Percentiles rank a stretch among this genome's conserved stretches.
phyloP scores from a whole-genome alignment of 768 basidiomycete species.

The Thelephora aurantiotincta region DNA sequence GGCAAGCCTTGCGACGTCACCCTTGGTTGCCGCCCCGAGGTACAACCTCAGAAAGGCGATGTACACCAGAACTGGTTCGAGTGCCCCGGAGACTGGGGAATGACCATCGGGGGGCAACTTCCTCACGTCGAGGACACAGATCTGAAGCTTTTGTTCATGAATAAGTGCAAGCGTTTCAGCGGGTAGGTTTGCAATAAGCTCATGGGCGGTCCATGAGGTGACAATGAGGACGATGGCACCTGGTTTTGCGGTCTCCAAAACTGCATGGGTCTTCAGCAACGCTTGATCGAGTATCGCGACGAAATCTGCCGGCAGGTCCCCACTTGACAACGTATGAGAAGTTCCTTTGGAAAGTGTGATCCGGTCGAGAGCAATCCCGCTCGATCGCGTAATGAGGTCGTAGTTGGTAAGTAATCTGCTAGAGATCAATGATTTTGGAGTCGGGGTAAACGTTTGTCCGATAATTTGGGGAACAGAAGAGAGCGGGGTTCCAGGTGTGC shows the following conservation, averaged over 20 bases:
- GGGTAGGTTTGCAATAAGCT: conserved; percentile 58
- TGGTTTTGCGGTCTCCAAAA: conserved; percentile 51
- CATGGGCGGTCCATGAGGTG: conserved; percentile 62
- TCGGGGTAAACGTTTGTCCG: conserved; percentile 43
- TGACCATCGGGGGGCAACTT: conserved; percentile 29
- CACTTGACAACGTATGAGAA: conserved; percentile 17
- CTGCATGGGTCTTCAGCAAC: conserved; percentile 64
- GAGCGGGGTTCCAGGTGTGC: conserved; percentile 40
- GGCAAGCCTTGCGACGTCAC: conserved; percentile 26
- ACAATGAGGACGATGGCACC: conserved; percentile 61
- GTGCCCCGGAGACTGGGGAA: conserved; percentile 18
- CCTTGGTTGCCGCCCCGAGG: conserved; percentile 47
- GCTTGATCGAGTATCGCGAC: conserved; percentile 60
- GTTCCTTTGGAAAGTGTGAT: conserved; percentile 36
- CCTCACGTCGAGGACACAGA: conserved; percentile 49
- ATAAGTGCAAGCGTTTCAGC: conserved; percentile 31
- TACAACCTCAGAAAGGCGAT: conserved; percentile 80
- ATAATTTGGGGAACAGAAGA: conserved; percentile 33
- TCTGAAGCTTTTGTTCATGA: conserved; percentile 33
- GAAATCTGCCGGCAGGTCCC: conserved; percentile 40
- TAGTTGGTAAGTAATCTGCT: conserved; percentile 52
- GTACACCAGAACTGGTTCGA: conserved; percentile 47
- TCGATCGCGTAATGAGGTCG: conserved; percentile 63
- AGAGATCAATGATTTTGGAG: conserved; percentile 25
- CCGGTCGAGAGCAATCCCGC: conserved; percentile 55